phyloP scores from a whole-genome alignment of 83 land plant genomes.

The Diphasiastrum complanatum region DNA sequence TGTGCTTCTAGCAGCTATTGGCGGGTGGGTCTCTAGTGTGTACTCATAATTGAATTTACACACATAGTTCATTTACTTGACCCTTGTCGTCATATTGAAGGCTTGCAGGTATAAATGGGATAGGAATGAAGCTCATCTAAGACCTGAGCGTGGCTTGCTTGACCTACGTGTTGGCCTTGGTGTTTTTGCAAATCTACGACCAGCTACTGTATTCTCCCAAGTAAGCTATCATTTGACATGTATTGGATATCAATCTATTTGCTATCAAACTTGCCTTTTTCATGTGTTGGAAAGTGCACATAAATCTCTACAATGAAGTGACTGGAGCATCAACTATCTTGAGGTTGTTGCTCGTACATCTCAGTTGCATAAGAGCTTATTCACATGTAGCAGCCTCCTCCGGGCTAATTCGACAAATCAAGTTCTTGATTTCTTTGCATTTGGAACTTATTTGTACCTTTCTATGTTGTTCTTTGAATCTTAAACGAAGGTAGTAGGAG shows the following conservation, averaged over 20 bases:
- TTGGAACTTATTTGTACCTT: no score
- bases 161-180: slow-evolving; percentile 74
- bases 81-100: not conserved
- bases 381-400: no score
- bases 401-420: no score
- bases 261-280: not conserved
- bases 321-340: no score
- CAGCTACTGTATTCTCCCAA: slow-evolving; percentile 85
- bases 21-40: slow-evolving; percentile 53
- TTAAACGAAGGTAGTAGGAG: no score
- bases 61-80: not conserved
- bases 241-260: slow-evolving; percentile 2
- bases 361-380: no score
- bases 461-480: no score
- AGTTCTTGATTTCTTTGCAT: no score
- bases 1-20: slow-evolving; percentile 93
- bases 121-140: slow-evolving; percentile 65
- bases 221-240: no score
- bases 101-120: slow-evolving; percentile 96
- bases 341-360: no score
- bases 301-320: no score
- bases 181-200: slow-evolving; percentile 92
- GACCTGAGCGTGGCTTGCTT: slow-evolving; percentile 96
- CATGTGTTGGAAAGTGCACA: no score
- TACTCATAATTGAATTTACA: not conserved